Evolutionary conservation across 2,329 filamentous ascomycete species (phyloP), one percentile per base, ranked within the genome.

Genomic region (Penicillium sp.): DNA sequence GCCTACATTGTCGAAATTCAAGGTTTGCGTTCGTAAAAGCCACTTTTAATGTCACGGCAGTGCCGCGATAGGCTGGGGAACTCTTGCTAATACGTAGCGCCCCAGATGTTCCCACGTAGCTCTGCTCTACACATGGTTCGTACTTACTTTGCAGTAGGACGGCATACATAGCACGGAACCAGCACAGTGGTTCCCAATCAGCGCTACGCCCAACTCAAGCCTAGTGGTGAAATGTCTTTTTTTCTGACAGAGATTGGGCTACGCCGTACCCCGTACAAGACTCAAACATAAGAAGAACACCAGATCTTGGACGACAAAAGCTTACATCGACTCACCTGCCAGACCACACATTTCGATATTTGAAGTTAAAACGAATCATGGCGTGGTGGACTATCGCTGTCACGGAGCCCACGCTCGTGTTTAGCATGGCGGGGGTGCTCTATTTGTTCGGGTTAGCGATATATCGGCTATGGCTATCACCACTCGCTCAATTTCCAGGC

Each of bases 401-500:
- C 45, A 38, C 52, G 34, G 48, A 57, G 13, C 45, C 48, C n/a
- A 44, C 45, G 22, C 16, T 51, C 14, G 45, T 43, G 9, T 39
- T 56, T 4, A 50, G 27, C 9, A 39, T 40, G 31, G 34, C 32
- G 14, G 41, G 44, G 6, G 18, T 39, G 7, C 32, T 29, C 14
- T 58, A 58, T 14, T 34, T 27, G 14, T 11, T 53, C 4, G 41
- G 40, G 14, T 29, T 56, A 24, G 43, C 57, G 9, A 54, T 57
- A 40, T 50, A 59, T 36, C 54, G 60, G 29, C 48, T 63, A 40
- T 60, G 56, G 47, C 40, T 62, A 2, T 63, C 61, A n/a, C 64
- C 62, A 34, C 39, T 66, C 21, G 55, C 62, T 41, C 55, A 54
- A 16, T 61, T 67, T n/a, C 64, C 62, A 1, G 63, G 64, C 1